A percentile compares a stretch with the other conserved stretches of the same genome.
These are phyloP conservation scores for Knufia fluminis DNA, from an alignment of 2,329 filamentous ascomycete genomes.

Conservation along the genomic window DNA sequence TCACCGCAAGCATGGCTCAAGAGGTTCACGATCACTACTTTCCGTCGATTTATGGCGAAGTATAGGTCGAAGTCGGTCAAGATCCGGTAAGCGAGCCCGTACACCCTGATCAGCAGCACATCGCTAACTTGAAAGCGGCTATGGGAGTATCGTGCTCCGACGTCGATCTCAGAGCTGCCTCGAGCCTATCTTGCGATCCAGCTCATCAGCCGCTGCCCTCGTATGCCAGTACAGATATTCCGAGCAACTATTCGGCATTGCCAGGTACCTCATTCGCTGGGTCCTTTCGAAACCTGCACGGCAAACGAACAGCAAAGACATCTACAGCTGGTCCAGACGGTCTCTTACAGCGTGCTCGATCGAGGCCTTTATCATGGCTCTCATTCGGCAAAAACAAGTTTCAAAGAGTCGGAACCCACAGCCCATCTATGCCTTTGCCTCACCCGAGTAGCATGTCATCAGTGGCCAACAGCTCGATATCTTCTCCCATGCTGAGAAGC, in stretches of 20 bases:
- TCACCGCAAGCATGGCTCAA: background rate
- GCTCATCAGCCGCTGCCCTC: conserved; percentile 14
- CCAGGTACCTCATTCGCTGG: conserved; percentile 18
- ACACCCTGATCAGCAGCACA: background rate
- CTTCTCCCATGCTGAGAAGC: conserved; percentile 21
- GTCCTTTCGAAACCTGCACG: background rate
- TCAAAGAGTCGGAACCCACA: conserved; percentile 9
- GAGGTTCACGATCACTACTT: conserved; percentile 13
- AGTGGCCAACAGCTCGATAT: conserved; percentile 20
- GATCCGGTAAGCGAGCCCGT: conserved; percentile 15
- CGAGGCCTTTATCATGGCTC: conserved; percentile 20
- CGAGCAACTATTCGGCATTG: conserved; percentile 9
- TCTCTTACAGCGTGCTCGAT: background rate
- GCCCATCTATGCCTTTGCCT: conserved; percentile 16
- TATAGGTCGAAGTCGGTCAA: conserved; percentile 15
- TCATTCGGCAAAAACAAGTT: conserved; percentile 10
- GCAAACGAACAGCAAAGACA: background rate
- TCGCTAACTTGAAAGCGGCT: conserved; percentile 6
- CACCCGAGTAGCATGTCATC: conserved; percentile 18
- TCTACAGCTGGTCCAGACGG: background rate
- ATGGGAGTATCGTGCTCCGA: conserved; percentile 1
- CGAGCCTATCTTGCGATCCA: conserved; percentile 19
- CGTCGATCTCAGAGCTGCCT: conserved; percentile 12
- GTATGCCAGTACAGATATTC: background rate
- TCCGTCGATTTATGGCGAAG: conserved; percentile 17